A percentile compares a stretch with the other conserved stretches of the same genome.
Evolutionary conservation across 805 yeast species (phyloP).

Genomic region (Zygoascus biomembranicola): DNA sequence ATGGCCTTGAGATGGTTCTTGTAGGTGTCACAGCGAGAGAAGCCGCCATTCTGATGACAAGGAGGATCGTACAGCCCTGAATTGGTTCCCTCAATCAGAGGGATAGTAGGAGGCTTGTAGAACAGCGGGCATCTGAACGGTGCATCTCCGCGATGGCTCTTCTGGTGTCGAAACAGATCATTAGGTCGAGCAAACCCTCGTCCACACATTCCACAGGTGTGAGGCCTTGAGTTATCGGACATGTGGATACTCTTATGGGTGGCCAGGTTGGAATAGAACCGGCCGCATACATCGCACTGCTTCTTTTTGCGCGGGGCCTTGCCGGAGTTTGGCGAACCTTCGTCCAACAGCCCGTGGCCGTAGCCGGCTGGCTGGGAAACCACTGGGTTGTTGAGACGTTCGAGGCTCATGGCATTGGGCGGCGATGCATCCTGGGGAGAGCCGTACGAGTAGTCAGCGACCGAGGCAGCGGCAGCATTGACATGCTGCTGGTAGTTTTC

Average conservation of each 20-base stretch:
- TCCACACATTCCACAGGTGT: slow-evolving; percentile 64
- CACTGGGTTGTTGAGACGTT: not conserved
- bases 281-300: slow-evolving; percentile 62
- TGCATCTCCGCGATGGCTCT: slow-evolving; percentile 74
- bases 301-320: slow-evolving; percentile 43
- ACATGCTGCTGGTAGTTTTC: not conserved
- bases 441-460: not conserved
- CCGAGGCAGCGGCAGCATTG: not conserved
- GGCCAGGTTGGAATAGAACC: slow-evolving; percentile 67
- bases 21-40: slow-evolving; percentile 84
- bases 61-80: slow-evolving; percentile 14
- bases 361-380: not conserved
- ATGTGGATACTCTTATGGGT: slow-evolving; percentile 77
- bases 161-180: slow-evolving; percentile 77
- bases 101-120: slow-evolving; percentile 13
- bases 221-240: slow-evolving; percentile 66
- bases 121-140: slow-evolving; percentile 78
- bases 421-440: not conserved
- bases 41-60: slow-evolving; percentile 80
- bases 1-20: slow-evolving; percentile 85
- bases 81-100: not conserved
- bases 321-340: not conserved
- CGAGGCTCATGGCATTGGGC: not conserved
- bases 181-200: slow-evolving; percentile 86
- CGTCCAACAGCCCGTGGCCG: not conserved